phyloP scores from a whole-genome alignment of 208 protist genomes.

The Leishmania major region DNA sequence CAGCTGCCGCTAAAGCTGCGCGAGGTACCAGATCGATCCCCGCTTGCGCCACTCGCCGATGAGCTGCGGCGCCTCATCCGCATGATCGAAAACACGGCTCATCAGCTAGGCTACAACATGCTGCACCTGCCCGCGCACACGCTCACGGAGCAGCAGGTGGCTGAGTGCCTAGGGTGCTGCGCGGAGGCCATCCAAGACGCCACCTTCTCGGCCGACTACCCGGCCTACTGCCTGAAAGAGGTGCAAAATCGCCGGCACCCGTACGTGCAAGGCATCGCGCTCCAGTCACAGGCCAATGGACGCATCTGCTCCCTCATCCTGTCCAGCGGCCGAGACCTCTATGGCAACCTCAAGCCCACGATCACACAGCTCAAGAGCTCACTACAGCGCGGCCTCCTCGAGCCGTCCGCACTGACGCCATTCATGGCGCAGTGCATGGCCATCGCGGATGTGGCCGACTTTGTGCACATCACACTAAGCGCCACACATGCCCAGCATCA shows the following conservation, averaged over 20 bases:
- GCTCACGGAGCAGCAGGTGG: slow-evolving; percentile 48
- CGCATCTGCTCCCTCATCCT: slow-evolving; percentile 65
- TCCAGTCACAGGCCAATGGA: slow-evolving; percentile 18
- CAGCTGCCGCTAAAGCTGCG: slow-evolving; percentile 63
- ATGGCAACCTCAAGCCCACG: slow-evolving; percentile 75
- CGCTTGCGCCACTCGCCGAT: slow-evolving; percentile 20
- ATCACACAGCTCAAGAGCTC: slow-evolving; percentile 79
- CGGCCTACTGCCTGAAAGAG: slow-evolving; percentile 74
- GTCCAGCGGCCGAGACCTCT: slow-evolving; percentile 84
- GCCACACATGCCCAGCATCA: slow-evolving; percentile 71
- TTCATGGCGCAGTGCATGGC: slow-evolving; percentile 60
- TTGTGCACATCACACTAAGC: slow-evolving; percentile 86
- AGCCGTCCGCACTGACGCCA: slow-evolving; percentile 27
- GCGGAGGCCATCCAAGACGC: slow-evolving; percentile 57
- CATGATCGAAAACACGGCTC: slow-evolving; percentile 26
- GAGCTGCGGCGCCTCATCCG: slow-evolving; percentile 35
- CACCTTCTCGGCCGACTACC: slow-evolving; percentile 82
- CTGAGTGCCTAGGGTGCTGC: slow-evolving; percentile 68
- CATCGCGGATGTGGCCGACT: slow-evolving; percentile 72
- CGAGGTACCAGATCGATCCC: slow-evolving; percentile 64
- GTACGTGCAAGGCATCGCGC: slow-evolving; percentile 74
- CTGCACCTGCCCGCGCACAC: slow-evolving; percentile 51
- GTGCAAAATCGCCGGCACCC: slow-evolving; percentile 48
- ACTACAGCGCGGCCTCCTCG: slow-evolving; percentile 51
- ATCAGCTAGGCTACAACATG: slow-evolving; percentile 44